Evolutionary conservation across 495 filamentous ascomycete genomes (phyloP).

Genomic region (Aspergillus egyptiacus): DNA sequence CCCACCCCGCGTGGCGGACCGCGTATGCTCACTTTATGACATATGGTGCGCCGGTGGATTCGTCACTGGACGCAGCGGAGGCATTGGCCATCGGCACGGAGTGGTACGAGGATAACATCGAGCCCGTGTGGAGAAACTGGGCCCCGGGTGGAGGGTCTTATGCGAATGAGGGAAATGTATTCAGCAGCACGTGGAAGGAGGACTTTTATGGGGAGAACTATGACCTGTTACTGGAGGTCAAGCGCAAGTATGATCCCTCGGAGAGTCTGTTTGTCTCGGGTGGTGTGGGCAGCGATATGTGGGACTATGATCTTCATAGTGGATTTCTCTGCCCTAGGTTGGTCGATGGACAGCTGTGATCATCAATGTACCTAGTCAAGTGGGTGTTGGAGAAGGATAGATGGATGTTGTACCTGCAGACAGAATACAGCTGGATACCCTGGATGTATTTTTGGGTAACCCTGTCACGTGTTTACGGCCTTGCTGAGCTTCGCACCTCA

Average conservation of each 20-base stretch:
- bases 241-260: slow-evolving; percentile 48
- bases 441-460: no score
- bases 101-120: slow-evolving; percentile 13
- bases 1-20: slow-evolving; percentile 19
- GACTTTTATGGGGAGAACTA: slow-evolving; percentile 55
- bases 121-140: slow-evolving; percentile 24
- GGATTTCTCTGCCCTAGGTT: slow-evolving; percentile 20
- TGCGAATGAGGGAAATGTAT: background rate
- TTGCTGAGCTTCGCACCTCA: no score
- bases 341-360: no score
- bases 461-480: no score
- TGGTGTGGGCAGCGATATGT: slow-evolving; percentile 22
- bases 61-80: background rate
- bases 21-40: slow-evolving; percentile 18
- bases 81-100: background rate
- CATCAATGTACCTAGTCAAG: no score
- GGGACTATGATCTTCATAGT: slow-evolving; percentile 19
- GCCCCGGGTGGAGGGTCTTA: slow-evolving; percentile 10
- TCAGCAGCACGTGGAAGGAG: slow-evolving; percentile 45
- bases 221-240: slow-evolving; percentile 37
- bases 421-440: no score
- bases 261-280: slow-evolving; percentile 33
- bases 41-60: slow-evolving; percentile 14
- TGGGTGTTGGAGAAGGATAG: no score
- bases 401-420: no score